These are phyloP conservation scores for Volvox africanus DNA, from an alignment of 139 green algal genomes.

Conservation along the genomic window DNA sequence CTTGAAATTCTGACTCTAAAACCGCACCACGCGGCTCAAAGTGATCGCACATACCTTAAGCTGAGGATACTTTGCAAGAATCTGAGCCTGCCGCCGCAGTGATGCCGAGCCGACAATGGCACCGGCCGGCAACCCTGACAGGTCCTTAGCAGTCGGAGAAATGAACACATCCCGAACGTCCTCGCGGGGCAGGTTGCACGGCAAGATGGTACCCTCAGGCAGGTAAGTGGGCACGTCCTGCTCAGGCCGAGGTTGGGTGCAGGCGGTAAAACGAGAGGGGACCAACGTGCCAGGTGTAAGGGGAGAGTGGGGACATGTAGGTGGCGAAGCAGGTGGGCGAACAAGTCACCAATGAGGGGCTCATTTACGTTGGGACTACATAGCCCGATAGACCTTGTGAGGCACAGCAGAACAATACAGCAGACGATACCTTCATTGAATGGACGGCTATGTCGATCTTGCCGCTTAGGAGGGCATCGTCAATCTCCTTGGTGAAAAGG, in stretches of 20 bases:
- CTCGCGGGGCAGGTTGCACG: constrained; percentile 98
- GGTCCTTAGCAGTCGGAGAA: constrained; percentile 77
- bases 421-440: constrained; percentile 95
- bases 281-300: too few species aligned
- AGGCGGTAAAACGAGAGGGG: too few species aligned
- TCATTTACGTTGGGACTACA: too few species aligned
- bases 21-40: too few species aligned
- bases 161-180: constrained; percentile 99
- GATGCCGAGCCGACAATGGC: constrained; percentile 92
- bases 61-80: constrained; percentile 95
- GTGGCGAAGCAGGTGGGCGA: too few species aligned
- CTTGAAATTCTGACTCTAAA: too few species aligned
- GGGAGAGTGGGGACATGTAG: too few species aligned
- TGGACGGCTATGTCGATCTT: constrained; percentile 99
- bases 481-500: constrained; percentile 99
- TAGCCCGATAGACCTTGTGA: too few species aligned
- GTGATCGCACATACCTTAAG: constrained; percentile 73
- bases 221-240: constrained; percentile 99
- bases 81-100: constrained; percentile 94
- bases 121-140: constrained; percentile 92
- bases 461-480: constrained; percentile 95
- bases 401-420: too few species aligned
- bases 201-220: constrained; percentile 93
- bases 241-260: too few species aligned
- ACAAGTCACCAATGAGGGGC: too few species aligned